Evolutionary conservation across 2,329 filamentous ascomycete species (phyloP).

Genomic region (Sarocladium brachiariae): DNA sequence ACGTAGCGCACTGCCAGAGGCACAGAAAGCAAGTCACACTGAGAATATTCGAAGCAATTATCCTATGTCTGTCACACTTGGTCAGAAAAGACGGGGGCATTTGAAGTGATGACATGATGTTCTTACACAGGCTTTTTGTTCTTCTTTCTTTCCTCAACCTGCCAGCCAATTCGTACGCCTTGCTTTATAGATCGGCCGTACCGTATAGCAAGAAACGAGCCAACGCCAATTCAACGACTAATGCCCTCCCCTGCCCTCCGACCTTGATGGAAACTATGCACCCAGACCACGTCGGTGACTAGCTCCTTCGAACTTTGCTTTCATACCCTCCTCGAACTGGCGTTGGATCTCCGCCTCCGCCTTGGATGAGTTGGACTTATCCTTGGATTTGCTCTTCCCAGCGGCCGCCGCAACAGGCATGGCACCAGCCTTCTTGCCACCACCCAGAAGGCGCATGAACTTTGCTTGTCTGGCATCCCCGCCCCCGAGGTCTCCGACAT

Average conservation of each 20-base stretch:
- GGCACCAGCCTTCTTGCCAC: constrained; percentile 39
- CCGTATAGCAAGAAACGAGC: neutral
- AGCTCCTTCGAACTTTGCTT: constrained; percentile 45
- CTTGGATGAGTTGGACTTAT: constrained; percentile 28
- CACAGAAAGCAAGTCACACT: neutral
- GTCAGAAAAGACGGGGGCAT: too few relatives aligned
- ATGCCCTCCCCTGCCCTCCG: too few relatives aligned
- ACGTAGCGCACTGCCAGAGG: neutral
- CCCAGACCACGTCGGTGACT: constrained; percentile 46
- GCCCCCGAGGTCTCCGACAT: constrained; percentile 44
- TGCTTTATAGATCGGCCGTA: neutral
- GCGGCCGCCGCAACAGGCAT: constrained; percentile 10
- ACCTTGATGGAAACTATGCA: constrained; percentile 37
- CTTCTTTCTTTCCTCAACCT: too few relatives aligned
- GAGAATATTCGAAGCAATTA: neutral
- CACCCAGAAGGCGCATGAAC: constrained; percentile 51
- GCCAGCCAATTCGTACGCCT: too few relatives aligned
- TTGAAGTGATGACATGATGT: too few relatives aligned
- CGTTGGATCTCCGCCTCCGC: constrained; percentile 47
- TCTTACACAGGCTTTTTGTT: neutral
- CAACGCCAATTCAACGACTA: neutral
- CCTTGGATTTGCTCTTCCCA: constrained; percentile 15
- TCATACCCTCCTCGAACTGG: constrained; percentile 51
- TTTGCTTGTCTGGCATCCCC: constrained; percentile 45
- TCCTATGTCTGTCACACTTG: too few relatives aligned